phyloP scores from a whole-genome alignment of 179 eudicot species.

The Spinacia oleracea region DNA sequence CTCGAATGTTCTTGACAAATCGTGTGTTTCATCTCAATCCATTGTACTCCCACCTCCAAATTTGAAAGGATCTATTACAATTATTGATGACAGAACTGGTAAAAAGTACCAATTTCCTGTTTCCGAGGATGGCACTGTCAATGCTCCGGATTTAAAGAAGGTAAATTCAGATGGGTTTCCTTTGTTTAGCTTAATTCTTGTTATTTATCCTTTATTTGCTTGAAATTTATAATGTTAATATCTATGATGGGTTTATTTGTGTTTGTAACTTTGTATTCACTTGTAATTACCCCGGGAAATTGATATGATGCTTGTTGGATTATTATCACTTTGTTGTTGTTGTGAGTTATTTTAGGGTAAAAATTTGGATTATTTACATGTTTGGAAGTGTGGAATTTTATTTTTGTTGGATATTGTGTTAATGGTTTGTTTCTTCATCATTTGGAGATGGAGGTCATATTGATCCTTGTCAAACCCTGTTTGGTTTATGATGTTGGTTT shows the following conservation, averaged over 20 bases:
- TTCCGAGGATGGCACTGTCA: constrained; percentile 79
- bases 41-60: constrained; percentile 64
- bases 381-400: not conserved
- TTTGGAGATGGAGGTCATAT: not conserved
- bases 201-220: not conserved
- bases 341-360: not conserved
- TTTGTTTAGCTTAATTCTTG: not conserved
- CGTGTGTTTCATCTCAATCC: constrained; percentile 52
- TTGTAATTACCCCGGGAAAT: not conserved
- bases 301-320: not conserved
- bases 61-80: constrained; percentile 57
- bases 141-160: constrained; percentile 87
- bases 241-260: not conserved
- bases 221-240: not conserved
- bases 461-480: not conserved
- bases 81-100: constrained; percentile 84
- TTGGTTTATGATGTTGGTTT: not conserved
- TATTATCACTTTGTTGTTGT: not conserved
- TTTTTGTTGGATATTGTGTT: not conserved
- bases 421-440: not conserved
- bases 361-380: not conserved
- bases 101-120: constrained; percentile 68
- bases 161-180: constrained; percentile 35
- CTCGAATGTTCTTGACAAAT: constrained; percentile 41
- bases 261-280: not conserved